A percentile compares a stretch with the other conserved stretches of the same genome.
Conservation (phyloP, 495 filamentous ascomycete genomes). For the Trichoderma reesei region DNA sequence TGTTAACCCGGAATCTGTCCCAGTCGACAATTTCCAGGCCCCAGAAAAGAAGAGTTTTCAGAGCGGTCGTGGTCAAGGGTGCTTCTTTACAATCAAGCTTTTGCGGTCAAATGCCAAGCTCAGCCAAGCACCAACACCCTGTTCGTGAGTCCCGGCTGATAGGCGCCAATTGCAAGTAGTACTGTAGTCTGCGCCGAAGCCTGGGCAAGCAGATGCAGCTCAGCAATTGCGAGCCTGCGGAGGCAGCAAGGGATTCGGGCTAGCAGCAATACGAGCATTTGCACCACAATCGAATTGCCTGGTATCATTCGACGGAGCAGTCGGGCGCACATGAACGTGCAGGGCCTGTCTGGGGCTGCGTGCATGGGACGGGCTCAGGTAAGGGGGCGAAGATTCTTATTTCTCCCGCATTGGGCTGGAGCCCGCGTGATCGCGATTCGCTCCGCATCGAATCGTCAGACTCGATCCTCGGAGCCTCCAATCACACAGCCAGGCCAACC, state of each 20-base stretch:
- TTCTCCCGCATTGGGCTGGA: background rate
- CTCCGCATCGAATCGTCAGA: conserved; percentile 4
- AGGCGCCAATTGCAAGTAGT: no score
- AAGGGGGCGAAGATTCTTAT: background rate
- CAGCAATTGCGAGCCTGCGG: background rate
- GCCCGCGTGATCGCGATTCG: background rate
- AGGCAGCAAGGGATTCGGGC: background rate
- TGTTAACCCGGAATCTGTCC: background rate
- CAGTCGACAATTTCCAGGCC: background rate
- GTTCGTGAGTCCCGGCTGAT: no score
- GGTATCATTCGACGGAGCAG: background rate
- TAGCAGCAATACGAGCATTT: background rate
- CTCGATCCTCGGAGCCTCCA: background rate
- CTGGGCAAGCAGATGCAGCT: background rate
- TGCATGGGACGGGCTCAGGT: background rate
- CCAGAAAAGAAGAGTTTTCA: no score
- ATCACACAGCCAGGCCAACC: background rate
- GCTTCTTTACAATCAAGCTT: background rate
- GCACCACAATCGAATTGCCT: background rate
- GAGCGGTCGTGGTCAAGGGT: background rate
- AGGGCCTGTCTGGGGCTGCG: background rate
- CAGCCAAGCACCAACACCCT: background rate
- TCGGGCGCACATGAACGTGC: no score
- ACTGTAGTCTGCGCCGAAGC: background rate
- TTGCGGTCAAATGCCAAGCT: background rate